Evolutionary conservation across 1,139 yeast species (phyloP).

Genomic region (Nakaseomyces kungkrabaensis): DNA sequence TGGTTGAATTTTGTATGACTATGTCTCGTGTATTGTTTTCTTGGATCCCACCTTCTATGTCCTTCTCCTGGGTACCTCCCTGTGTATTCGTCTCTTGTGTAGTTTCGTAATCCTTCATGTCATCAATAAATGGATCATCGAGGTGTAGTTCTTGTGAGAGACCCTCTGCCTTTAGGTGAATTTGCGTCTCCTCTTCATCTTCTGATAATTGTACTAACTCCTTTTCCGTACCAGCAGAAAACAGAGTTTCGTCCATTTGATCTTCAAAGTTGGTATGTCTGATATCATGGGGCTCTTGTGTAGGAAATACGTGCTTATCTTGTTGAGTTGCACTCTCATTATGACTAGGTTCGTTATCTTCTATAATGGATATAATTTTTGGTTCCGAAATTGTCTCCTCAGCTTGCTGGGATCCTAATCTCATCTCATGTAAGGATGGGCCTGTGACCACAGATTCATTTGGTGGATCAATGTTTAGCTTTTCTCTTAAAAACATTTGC

Average conservation of each 20-base stretch:
- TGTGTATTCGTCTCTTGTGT: neutral
- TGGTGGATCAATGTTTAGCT: neutral
- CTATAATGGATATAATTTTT: neutral
- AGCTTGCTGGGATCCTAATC: neutral
- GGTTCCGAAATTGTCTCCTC: neutral
- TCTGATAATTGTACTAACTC: neutral
- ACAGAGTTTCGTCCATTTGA: neutral
- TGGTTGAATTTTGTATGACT: neutral
- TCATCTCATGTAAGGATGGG: slow-evolving; percentile 1
- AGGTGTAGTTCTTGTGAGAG: neutral
- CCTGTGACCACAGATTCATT: neutral
- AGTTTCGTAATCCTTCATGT: neutral
- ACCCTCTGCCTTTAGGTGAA: neutral
- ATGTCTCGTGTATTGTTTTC: neutral
- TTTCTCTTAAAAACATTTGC: slow-evolving; percentile 2
- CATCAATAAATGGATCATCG: neutral
- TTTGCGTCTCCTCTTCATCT: no score
- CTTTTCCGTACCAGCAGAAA: neutral
- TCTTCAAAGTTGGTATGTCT: neutral
- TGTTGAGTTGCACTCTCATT: neutral
- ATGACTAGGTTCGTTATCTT: neutral
- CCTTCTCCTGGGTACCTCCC: neutral
- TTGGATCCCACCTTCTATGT: neutral
- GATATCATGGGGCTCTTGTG: no score
- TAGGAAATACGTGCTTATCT: neutral